These are phyloP conservation scores for Sutorius eximius DNA, from an alignment of 1,284 basidiomycete species.

Conservation along the genomic window DNA sequence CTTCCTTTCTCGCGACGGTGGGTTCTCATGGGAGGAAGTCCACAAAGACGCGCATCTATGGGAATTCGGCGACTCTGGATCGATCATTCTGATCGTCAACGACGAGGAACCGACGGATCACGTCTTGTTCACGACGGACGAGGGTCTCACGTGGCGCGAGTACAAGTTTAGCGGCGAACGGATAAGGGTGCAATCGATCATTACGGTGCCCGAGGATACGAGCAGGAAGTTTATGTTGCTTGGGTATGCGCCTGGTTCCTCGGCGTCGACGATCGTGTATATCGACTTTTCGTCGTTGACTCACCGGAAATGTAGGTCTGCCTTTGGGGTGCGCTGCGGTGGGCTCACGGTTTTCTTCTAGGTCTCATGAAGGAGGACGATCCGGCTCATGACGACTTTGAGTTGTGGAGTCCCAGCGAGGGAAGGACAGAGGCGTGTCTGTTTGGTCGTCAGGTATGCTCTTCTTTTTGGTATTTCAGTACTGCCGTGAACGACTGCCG, in stretches of 20 bases:
- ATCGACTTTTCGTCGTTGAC: slow-evolving; percentile 88
- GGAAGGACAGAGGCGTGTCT: slow-evolving; percentile 74
- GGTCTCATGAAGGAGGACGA: slow-evolving; percentile 70
- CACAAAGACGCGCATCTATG: slow-evolving; percentile 98
- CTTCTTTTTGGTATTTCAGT: not conserved
- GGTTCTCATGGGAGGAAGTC: slow-evolving; percentile 98
- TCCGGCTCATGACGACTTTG: slow-evolving; percentile 86
- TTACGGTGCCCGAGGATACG: slow-evolving; percentile 90
- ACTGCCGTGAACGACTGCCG: not conserved
- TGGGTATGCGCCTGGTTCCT: slow-evolving; percentile 57
- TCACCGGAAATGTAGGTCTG: slow-evolving; percentile 64
- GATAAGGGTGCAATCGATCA: slow-evolving; percentile 74
- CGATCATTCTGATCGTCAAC: slow-evolving; percentile 90
- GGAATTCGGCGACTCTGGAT: slow-evolving; percentile 98
- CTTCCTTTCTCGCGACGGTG: slow-evolving; percentile 94
- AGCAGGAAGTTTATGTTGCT: slow-evolving; percentile 90
- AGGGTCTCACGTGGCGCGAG: slow-evolving; percentile 86
- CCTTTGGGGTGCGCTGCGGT: not conserved
- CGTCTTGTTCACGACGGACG: slow-evolving; percentile 86
- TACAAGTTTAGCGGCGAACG: slow-evolving; percentile 80
- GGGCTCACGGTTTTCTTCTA: slow-evolving; percentile 32
- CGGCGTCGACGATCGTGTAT: slow-evolving; percentile 72
- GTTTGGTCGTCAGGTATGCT: slow-evolving; percentile 77
- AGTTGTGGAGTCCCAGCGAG: slow-evolving; percentile 91
- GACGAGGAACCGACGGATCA: slow-evolving; percentile 93